Evolutionary conservation across 2,329 filamentous ascomycete genomes (phyloP), one percentile per base, ranked within the genome.

Genomic region (Huntiella decipiens): DNA sequence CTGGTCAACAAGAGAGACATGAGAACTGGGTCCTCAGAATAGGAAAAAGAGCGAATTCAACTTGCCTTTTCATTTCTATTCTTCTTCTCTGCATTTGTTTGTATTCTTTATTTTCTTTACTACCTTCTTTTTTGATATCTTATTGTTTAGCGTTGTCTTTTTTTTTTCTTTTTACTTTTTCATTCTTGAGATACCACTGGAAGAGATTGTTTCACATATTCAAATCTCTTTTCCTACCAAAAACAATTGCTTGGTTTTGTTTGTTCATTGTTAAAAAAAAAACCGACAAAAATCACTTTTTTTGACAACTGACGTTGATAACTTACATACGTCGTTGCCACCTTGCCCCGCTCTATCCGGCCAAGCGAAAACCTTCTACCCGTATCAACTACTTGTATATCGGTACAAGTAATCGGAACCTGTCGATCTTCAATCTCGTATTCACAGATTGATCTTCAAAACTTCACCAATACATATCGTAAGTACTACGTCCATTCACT

Each of bases 31-130:
- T 45, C 33, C 38, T 45, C 47, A 22, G 38, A 45, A 45, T 45
- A 49, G 47, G 46, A 45, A 28, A 49, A 45, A 39, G 43, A 49
- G 47, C 43, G 33, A 38, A 49, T 45, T 49, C 32, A 49, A 38
- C 11, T 39, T 49, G 28, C 31, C 47, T 49, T 39, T 37, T 37
- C 11, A 34, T 37, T 34, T 47, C 13, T 5, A 12, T 15, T 44
- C 12, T 42, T 15, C 38, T 45, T 42, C 16, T 22, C 6, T 46
- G 11, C 17, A 32, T 43, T 47, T 47, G 22, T 13, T 32, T 28
- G 17, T 43, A 38, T 43, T 34, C 19, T 38, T 33, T 43, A 13
- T 34, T 49, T 45, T 38, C 31, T 47, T 37, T 19, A 12, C 19
- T 28, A 15, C n/a, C 10, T 45, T 45, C 13, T 40, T n/a, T 19